Evolutionary conservation across 495 filamentous ascomycete genomes (phyloP).

Genomic region (Neurospora sp.): DNA sequence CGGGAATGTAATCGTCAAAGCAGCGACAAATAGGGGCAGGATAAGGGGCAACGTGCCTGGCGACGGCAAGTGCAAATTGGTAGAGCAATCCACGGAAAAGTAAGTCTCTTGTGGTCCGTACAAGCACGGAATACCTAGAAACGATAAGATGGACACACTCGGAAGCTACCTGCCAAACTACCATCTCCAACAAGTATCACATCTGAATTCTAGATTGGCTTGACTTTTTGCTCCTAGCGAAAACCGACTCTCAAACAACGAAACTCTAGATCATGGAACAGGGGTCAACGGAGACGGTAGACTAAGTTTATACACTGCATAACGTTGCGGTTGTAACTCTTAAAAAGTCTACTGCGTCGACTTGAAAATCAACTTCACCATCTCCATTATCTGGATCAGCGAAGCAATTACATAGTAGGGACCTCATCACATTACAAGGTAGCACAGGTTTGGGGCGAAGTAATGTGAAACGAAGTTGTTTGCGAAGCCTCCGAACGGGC

Average conservation of each 20-base stretch:
- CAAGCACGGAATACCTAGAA: neutral
- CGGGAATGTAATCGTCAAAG: neutral
- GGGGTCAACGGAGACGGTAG: neutral
- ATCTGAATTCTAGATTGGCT: neutral
- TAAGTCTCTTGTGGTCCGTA: neutral
- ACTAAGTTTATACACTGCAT: neutral
- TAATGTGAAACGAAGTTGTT: neutral
- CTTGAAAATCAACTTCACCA: neutral
- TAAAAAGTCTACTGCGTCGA: neutral
- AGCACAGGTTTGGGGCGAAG: neutral
- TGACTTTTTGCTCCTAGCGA: neutral
- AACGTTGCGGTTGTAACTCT: neutral
- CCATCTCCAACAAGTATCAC: neutral
- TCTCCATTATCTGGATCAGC: neutral
- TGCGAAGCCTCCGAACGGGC: neutral
- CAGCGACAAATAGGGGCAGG: neutral
- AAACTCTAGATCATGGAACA: neutral
- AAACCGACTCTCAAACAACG: neutral
- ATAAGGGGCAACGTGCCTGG: neutral
- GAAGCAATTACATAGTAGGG: neutral
- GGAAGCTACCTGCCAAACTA: neutral
- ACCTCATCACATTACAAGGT: neutral
- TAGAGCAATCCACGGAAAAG: neutral
- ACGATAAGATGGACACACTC: neutral
- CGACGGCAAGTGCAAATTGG: neutral